Conservation (phyloP, 2,329 filamentous ascomycete species). For the Stachybotrys elegans region DNA sequence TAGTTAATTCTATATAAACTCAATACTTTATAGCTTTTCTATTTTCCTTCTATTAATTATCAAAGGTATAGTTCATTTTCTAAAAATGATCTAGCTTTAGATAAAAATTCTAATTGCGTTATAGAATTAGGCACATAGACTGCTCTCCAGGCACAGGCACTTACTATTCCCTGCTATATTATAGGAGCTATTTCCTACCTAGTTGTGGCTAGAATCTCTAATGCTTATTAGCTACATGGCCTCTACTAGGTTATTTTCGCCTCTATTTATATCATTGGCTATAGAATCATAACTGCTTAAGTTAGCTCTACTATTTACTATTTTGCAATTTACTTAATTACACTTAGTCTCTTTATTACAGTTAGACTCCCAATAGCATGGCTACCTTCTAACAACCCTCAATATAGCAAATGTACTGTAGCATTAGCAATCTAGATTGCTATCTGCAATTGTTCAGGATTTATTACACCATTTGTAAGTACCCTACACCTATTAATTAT, state of each 20-base stretch:
- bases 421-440: background rate
- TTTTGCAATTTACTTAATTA: slow-evolving; percentile 10
- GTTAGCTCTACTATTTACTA: slow-evolving; percentile 36
- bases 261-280: slow-evolving; percentile 49
- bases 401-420: background rate
- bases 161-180: slow-evolving; percentile 58
- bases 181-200: slow-evolving; percentile 56
- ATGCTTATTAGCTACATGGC: slow-evolving; percentile 51
- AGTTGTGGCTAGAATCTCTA: slow-evolving; percentile 47
- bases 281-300: slow-evolving; percentile 51
- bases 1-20: slow-evolving; percentile 7
- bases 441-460: no score
- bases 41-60: slow-evolving; percentile 72
- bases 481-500: background rate
- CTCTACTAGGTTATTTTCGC: slow-evolving; percentile 48
- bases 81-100: no score
- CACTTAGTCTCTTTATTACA: slow-evolving; percentile 5
- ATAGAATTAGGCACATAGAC: slow-evolving; percentile 7
- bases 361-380: slow-evolving; percentile 7
- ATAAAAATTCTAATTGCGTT: slow-evolving; percentile 1
- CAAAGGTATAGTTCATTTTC: no score
- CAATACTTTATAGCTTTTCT: slow-evolving; percentile 45
- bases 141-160: slow-evolving; percentile 6
- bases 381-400: slow-evolving; percentile 6
- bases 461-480: background rate